Percentiles rank a stretch among this genome's conserved stretches.
Conservation (phyloP, 805 yeast genomes). For the Starmerella lactis-condensi region DNA sequence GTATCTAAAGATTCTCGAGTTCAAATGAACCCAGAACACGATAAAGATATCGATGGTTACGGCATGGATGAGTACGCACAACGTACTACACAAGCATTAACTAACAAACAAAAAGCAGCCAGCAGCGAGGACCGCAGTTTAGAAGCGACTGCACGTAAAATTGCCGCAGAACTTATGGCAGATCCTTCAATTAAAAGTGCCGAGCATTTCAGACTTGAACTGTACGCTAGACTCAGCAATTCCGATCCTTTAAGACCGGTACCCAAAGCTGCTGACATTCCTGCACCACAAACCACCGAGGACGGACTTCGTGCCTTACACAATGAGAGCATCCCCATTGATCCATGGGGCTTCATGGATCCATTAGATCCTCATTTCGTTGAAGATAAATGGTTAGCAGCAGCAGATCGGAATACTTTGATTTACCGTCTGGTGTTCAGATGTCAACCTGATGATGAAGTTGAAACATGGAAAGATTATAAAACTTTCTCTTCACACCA, state of each 20-base stretch:
- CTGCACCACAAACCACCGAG: conserved; percentile 15
- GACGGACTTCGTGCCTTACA: conserved; percentile 16
- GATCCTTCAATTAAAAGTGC: conserved; percentile 11
- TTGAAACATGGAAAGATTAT: conserved; percentile 78
- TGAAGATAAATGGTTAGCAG: conserved; percentile 62
- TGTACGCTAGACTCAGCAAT: conserved; percentile 15
- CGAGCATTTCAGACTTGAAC: conserved; percentile 19
- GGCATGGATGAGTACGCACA: conserved; percentile 49
- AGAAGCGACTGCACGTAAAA: conserved; percentile 17
- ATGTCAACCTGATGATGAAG: conserved; percentile 86
- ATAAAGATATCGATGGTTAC: conserved; percentile 54
- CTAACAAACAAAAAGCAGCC: neutral
- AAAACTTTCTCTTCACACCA: conserved; percentile 36
- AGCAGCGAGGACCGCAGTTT: conserved; percentile 15
- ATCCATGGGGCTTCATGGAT: conserved; percentile 77
- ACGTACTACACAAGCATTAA: conserved; percentile 17
- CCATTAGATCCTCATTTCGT: conserved; percentile 69
- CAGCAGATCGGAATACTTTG: conserved; percentile 67
- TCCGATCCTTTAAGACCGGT: conserved; percentile 12
- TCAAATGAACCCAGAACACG: conserved; percentile 44
- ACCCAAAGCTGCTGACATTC: conserved; percentile 8
- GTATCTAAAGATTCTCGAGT: conserved; percentile 70
- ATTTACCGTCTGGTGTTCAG: conserved; percentile 74
- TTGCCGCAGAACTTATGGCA: conserved; percentile 11
- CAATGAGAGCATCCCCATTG: conserved; percentile 35